Base-by-base conservation (phyloP, 768 basidiomycete genomes). In the Leccinum uliginosum region DNA sequence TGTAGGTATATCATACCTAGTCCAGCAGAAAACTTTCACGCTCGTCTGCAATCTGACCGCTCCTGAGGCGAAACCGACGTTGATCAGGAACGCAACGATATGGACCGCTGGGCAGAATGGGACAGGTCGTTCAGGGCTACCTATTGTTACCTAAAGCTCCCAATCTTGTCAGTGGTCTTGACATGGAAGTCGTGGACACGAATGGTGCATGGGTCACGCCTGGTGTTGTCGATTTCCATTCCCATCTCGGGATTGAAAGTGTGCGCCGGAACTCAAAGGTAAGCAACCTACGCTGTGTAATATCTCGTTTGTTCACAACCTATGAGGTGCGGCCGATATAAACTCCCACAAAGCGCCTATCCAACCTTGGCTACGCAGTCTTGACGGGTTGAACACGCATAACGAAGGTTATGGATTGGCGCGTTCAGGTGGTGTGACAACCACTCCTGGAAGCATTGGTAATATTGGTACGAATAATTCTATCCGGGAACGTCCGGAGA, bases 101-200 rank as follows among this genome's bases (percentile, higher is more conserved):
- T 95, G 93, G 93, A 94, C 91, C 1, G 91, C 91, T 8, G 67
- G 71, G 23, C 66, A 83, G 26, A 83, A 87, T 44, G 91, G 91
- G 1, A 82, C 83, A 87, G 57, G 77, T 92, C 27, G 53, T 90
- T 38, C 69, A 71, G 6, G 87, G 83, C 1, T 87, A 89, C 58
- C 73, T 95, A 9, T 75, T 90, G 2, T 65, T 97, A 38, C 83
- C 89, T 61, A 81, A 80, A 50, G 61, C 64, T 7, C 49, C 57
- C n/a, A 46, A 56, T 4, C 45, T 59, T 19, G 50, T 65, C 58
- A 69, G 51, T 38, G 62, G 59, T 57, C 19, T 50, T 55, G 51
- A 40, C 57, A 69, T 51, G 50, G 75, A 80, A 11, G 77, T 82
- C 27, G 66, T 91, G 14, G 84, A 94, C 59, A 83, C 81, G 2